Percentiles rank a stretch among this genome's conserved stretches.
These are phyloP conservation scores for Gliomastix tumulicola DNA, from an alignment of 2,329 filamentous ascomycete genomes.

Conservation along the genomic window DNA sequence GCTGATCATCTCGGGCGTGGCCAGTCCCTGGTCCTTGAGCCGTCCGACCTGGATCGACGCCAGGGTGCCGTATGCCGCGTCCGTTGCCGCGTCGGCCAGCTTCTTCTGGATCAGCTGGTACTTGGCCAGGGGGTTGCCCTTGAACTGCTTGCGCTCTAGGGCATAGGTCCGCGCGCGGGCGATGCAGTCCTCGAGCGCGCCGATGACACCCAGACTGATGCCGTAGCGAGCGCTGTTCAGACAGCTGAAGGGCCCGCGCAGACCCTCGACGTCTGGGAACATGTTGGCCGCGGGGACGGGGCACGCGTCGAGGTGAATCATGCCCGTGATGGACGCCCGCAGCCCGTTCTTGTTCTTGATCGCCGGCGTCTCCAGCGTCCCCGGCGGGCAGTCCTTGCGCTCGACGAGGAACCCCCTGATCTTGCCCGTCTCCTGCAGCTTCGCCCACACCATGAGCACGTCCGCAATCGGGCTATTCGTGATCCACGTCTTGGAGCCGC, in stretches of 20 bases:
- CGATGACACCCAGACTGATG: slow-evolving; percentile 90
- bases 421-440: slow-evolving; percentile 83
- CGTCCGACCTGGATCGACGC: slow-evolving; percentile 86
- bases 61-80: slow-evolving; percentile 85
- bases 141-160: slow-evolving; percentile 94
- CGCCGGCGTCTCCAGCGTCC: slow-evolving; percentile 83
- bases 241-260: slow-evolving; percentile 86
- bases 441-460: slow-evolving; percentile 85
- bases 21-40: slow-evolving; percentile 85
- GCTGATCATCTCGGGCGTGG: slow-evolving; percentile 89
- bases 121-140: slow-evolving; percentile 86
- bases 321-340: slow-evolving; percentile 87
- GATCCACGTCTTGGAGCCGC: slow-evolving; percentile 89
- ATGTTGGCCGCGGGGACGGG: slow-evolving; percentile 88
- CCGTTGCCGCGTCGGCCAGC: slow-evolving; percentile 83
- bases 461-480: slow-evolving; percentile 90
- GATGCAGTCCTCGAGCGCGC: slow-evolving; percentile 89
- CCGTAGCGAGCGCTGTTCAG: slow-evolving; percentile 90
- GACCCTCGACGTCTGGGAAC: slow-evolving; percentile 84
- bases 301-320: slow-evolving; percentile 92
- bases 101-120: slow-evolving; percentile 99
- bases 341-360: slow-evolving; percentile 96
- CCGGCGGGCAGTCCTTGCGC: slow-evolving; percentile 73
- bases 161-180: slow-evolving; percentile 74
- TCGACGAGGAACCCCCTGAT: slow-evolving; percentile 92